Evolutionary conservation across 2,329 filamentous ascomycete species (phyloP).

Genomic region (Aspergillus luchuensis): DNA sequence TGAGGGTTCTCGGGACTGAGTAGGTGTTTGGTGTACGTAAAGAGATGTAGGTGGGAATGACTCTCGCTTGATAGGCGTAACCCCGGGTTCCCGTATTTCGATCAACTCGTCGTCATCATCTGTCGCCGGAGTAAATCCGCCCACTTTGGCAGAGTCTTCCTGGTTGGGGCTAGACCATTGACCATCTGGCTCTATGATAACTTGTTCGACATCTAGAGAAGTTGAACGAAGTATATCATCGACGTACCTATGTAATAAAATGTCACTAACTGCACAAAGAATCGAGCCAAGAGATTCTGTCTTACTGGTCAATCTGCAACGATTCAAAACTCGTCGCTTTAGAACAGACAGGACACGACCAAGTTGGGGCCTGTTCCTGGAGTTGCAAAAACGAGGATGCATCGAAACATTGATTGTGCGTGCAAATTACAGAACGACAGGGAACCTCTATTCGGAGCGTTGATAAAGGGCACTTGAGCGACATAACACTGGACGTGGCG

Average conservation of each 20-base stretch:
- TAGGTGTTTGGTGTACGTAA: slow-evolving; percentile 36
- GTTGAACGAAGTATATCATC: slow-evolving; percentile 81
- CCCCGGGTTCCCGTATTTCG: slow-evolving; percentile 48
- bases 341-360: slow-evolving; percentile 93
- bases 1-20: slow-evolving; percentile 42
- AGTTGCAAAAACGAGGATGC: slow-evolving; percentile 87
- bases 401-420: slow-evolving; percentile 94
- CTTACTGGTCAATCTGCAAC: slow-evolving; percentile 83
- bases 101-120: slow-evolving; percentile 56
- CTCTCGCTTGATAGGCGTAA: slow-evolving; percentile 43
- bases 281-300: slow-evolving; percentile 15
- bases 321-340: slow-evolving; percentile 78
- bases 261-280: not conserved
- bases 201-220: slow-evolving; percentile 71
- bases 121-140: slow-evolving; percentile 39
- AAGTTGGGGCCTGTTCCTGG: slow-evolving; percentile 94
- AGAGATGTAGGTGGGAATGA: slow-evolving; percentile 24
- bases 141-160: slow-evolving; percentile 42
- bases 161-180: slow-evolving; percentile 64
- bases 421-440: slow-evolving; percentile 76
- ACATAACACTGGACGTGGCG: slow-evolving; percentile 83
- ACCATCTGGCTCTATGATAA: slow-evolving; percentile 86
- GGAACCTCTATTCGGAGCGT: slow-evolving; percentile 79
- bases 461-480: slow-evolving; percentile 88
- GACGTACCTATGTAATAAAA: slow-evolving; percentile 65